A percentile compares a stretch with the other conserved stretches of the same genome.
Conservation (phyloP, 306 rosid genomes). For the Ceratonia siliqua region DNA sequence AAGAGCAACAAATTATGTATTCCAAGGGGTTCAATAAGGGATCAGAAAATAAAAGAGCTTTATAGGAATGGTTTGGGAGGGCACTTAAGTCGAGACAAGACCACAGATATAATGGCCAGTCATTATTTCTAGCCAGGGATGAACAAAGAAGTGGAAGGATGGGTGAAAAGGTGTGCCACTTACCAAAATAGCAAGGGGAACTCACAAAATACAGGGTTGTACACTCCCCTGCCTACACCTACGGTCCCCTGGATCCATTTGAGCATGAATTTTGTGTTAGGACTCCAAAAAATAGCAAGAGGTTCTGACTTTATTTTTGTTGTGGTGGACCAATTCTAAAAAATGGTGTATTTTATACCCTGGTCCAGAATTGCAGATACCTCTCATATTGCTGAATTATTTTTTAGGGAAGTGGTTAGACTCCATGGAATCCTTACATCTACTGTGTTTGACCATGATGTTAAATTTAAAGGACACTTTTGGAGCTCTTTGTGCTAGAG, state of each 20-base stretch:
- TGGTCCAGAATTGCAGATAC: background rate
- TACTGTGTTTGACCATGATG: no score
- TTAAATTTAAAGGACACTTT: no score
- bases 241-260: no score
- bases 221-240: no score
- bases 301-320: no score
- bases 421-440: no score
- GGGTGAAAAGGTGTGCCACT: no score
- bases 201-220: no score
- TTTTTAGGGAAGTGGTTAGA: no score
- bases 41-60: background rate
- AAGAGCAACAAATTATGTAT: background rate
- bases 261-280: no score
- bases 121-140: background rate
- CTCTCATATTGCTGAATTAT: background rate
- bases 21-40: background rate
- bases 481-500: background rate
- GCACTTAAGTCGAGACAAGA: background rate
- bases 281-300: no score
- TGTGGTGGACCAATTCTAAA: background rate
- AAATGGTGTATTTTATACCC: background rate
- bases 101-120: background rate
- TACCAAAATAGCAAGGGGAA: background rate
- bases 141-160: background rate
- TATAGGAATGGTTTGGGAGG: background rate